Conservation (phyloP, 2,329 filamentous ascomycete species). For the Tolypocladium pustulatum region DNA sequence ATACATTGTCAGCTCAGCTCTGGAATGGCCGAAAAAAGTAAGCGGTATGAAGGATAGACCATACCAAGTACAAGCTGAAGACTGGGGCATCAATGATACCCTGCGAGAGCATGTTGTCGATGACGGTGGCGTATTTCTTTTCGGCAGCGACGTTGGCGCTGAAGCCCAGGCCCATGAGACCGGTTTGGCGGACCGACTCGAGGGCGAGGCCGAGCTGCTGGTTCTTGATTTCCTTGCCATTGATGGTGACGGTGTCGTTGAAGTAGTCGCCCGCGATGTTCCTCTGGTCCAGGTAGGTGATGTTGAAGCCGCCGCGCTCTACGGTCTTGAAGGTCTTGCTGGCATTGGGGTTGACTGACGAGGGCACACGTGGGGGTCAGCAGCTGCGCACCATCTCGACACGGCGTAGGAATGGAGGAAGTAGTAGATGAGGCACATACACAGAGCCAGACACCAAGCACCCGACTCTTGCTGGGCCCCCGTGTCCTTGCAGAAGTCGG, state of each 20-base stretch:
- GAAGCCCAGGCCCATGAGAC: slow-evolving; percentile 51
- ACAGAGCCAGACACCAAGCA: neutral
- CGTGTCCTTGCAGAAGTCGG: slow-evolving; percentile 44
- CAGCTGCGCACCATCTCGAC: neutral
- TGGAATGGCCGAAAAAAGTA: neutral
- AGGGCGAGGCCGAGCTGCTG: slow-evolving; percentile 47
- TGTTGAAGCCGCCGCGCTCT: slow-evolving; percentile 37
- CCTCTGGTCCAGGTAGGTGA: slow-evolving; percentile 49
- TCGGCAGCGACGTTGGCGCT: slow-evolving; percentile 35
- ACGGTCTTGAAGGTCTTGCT: slow-evolving; percentile 40
- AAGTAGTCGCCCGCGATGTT: slow-evolving; percentile 47
- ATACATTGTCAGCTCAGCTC: neutral
- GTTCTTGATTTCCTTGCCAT: slow-evolving; percentile 31
- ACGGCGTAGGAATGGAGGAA: neutral
- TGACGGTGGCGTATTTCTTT: slow-evolving; percentile 43
- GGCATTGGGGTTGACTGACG: slow-evolving; percentile 24
- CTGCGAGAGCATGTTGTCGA: slow-evolving; percentile 53
- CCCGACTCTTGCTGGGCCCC: slow-evolving; percentile 15
- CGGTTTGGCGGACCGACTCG: slow-evolving; percentile 36
- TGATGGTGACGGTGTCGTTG: slow-evolving; percentile 43
- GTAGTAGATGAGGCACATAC: neutral
- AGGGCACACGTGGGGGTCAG: neutral
- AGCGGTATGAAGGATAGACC: slow-evolving; percentile 2
- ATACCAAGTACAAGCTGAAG: slow-evolving; percentile 56
- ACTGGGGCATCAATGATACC: slow-evolving; percentile 51